Evolutionary conservation across 352 stramenopile species (phyloP), one percentile per base, ranked within the genome.

Genomic region (Phytophthora aleatoria): DNA sequence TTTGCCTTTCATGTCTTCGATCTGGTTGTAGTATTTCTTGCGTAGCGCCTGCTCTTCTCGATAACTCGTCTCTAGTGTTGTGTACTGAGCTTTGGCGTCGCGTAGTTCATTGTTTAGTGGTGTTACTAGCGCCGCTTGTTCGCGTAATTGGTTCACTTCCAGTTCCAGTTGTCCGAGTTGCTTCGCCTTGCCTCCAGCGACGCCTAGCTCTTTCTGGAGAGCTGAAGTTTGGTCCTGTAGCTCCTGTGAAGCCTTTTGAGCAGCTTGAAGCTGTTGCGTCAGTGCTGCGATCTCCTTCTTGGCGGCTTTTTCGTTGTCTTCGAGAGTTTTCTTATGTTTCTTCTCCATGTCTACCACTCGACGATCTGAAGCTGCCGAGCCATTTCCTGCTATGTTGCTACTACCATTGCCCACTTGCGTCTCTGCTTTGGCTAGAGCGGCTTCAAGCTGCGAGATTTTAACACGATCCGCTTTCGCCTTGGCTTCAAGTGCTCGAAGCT

Each of bases 1-100:
- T 72, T 98, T 98, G 33, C 93, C 93, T 64, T 98, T 98, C 89
- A 98, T 97, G 76, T 98, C 93, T 64, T 98, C 94, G 68, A 98
- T 97, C 79, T 90, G 89, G 73, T 98, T 98, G 82, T 96, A 98
- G 67, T 98, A 98, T 63, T 97, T 98, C 77, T 98, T 98, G 20
- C 92, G 87, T 57, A 98, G 77, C 24, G 79, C 64, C 63, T 97
- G 87, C 61, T 98, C 91, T 55, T 97, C 89, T 20, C 81, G 85
- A 71, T 96, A 96, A 59, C 83, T 91, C 31, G 65, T 70, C 45
- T 94, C 85, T 20, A 95, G 76, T 26, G 83, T 87, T 16, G 44
- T 51, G 16, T 80, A 67, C 52, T 85, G 59, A 5, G 58, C 24
- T 43, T 76, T 74, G 4, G 70, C 62, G 20, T 55, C 52, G 5